Evolutionary conservation across 2,329 filamentous ascomycete species (phyloP), one percentile per base, ranked within the genome.

Genomic region (Aspergillus brasiliensis): DNA sequence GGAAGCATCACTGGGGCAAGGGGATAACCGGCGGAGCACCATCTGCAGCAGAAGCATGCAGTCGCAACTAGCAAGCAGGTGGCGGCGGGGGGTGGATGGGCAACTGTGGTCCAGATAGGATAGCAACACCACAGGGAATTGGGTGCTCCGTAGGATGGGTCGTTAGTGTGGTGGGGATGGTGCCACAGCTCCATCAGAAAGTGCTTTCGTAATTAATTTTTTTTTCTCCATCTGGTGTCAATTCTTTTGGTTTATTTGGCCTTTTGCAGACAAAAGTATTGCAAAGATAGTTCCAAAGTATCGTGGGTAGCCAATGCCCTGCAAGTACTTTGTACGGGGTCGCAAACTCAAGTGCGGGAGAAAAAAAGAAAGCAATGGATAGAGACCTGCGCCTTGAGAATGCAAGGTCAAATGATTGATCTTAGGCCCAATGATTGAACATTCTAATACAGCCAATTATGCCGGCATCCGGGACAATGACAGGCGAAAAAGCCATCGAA

Each of bases 31-130:
- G 66, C 70, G 69, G 58, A 68, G 60, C 59, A 65, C 66, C 68
- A 67, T 69, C 65, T 65, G 70, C 68, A 71, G 66, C 60, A 59
- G 60, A 62, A 67, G 65, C 64, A 59, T 71, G 70, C 68, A 72
- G 70, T 63, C 68, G 67, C 60, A 62, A 67, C 62, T 63, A 69
- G 67, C 60, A 62, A 67, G 63, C 54, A 44, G 67, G 62, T 58
- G 63, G 67, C 56, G 59, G 66, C 53, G 55, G 64, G 59, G 62
- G 60, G 63, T 56, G 63, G 64, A 25, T 42, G 51, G n/a, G 25
- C 15, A 40, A 34, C 23, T 54, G 51, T 49, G 53, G 60, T 63
- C 66, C 60, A 65, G 64, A 65, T 62, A 66, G 67, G 65, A 61
- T 70, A 68, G 57, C 63, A 59, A 60, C 54, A 66, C 62, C 68